Base-by-base conservation (phyloP, 1,284 basidiomycete species). In the Puccinia sorghi region DNA sequence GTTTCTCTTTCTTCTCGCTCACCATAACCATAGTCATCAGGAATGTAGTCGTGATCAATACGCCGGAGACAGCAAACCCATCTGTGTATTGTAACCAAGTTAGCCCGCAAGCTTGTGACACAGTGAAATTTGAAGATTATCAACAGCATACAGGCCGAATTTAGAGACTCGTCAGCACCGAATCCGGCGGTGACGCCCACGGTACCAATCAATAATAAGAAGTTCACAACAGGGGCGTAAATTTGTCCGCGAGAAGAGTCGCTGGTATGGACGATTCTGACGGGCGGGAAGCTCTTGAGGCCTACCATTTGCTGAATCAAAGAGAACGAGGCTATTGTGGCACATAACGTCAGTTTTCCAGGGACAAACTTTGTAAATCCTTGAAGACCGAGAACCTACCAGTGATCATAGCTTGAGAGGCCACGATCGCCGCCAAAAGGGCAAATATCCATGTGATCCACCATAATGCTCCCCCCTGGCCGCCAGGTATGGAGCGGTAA, bases 391-490 rank as follows among this genome's bases (percentile, higher is more conserved):
- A 27, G 27, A 50, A 25, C 77, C 5, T 22, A 80, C 89, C 90
- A 0, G 90, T 89, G 81, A 91, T 90, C 87, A 90, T 87, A 9
- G 90, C 89, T 85, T 90, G 89, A 0, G 89, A 89, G 2, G 82
- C 82, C 20, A 83, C 81, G 37, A 90, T 88, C 17, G 89, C 90
- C 0, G 90, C 89, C 3, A 90, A 84, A 63, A 90, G 87, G 2
- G 88, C 89, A 80, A 90, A 87, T 25, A 88, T 84, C 81, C 88
- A 91, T 12, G 89, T 84, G 72, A 90, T 86, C 89, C 88, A 89
- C 80, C 52, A 79, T 66, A 82, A 67, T 5, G 52, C 80, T 0
- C 78, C 72, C 0, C 80, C 48, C 15, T 46, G 80, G 82, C 61
- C 81, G 87, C 90, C 90, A 0, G 90, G 90, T 61, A 91, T 90